Base-by-base conservation (phyloP, 768 basidiomycete genomes). In the Stropharia rugosoannulata region DNA sequence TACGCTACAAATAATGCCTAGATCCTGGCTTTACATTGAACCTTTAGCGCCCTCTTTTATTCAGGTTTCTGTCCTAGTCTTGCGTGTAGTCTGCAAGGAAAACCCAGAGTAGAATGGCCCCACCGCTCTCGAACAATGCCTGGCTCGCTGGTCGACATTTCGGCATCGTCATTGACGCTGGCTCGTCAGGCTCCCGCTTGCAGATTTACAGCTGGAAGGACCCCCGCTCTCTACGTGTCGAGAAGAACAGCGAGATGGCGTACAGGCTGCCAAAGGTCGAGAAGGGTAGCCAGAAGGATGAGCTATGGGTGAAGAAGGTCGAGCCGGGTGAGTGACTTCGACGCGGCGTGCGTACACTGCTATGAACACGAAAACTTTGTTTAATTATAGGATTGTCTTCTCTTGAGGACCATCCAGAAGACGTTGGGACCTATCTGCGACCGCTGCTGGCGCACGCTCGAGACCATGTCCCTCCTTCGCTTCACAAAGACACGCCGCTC, bases 181-280 rank as follows among this genome's bases (percentile, higher is more conserved):
- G 97, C 58, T 97, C 95, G 69, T 98, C 95, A 19, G 97, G 97
- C 27, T 98, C 96, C 4, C 79, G 97, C 51, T 76, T 98, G 36
- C 95, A 98, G 70, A 93, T 98, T 62, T 98, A 99, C 75, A 94
- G 92, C 69, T 99, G 96, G 97, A 82, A 82, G 59, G 89, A 98
- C 69, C 89, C 95, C 18, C 79, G 83, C 54, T 69, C 78, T 7
- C 64, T 77, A 15, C 62, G 61, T 2, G 76, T 86, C 42, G 76
- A 80, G 15, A 77, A 82, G 54, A 77, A 83, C 55, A 76, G 80
- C 47, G 76, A 75, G 15, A 78, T 82, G 6, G 74, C 79, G 9
- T 75, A 81, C 57, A 73, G 76, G 2, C 72, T 98, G 43, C 94
- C 94, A 12, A 84, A 83, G 62, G 91, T 99, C 12, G 95, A 95